Base-by-base conservation (phyloP, 371 early-diverging fungal genomes). In the Lichtheimia hyalospora region DNA sequence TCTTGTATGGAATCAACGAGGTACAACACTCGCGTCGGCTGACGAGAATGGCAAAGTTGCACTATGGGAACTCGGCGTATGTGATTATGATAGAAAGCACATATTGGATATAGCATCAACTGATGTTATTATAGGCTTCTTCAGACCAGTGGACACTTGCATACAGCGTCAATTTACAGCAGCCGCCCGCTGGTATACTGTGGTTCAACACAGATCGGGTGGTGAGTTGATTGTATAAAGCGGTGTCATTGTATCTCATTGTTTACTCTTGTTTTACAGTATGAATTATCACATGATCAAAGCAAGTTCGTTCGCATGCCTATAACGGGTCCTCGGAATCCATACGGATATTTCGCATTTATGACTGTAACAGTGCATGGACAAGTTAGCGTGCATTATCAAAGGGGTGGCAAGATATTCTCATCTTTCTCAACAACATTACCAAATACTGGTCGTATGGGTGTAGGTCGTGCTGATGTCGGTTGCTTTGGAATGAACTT, bases 31-130 rank as follows among this genome's bases (percentile, higher is more conserved):
- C 42, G 72, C 75, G n/a, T 69, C 77, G 13, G 66, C 65, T 20
- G 81, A 80, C 61, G 81, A 80, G 46, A 75, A 67, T 0, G 81
- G 81, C 16, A 69, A 66, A 24, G 23, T 80, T 15, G 81, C 75
- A 6, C 39, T 77, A 21, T 80, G 81, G 81, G 59, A 70, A 28
- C 50, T 75, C 2, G 58, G 73, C 15, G 81, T 80, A 73, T 52
- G 61, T 20, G 18, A 28, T 5, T 27, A 34, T 20, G 34, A 8
- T n/a, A 12, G 25, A 44, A 2, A 4, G 56, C 15, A 15, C 14
- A 13, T 7, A 18, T n/a, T 39, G 13, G 8, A 5, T 15, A 4
- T 23, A 16, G 16, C 34, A 34, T 44, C 18, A 12, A 49, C 23
- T 57, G 24, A 39, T 27, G 46, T 16, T 46, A 46, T 39, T 14